Base-by-base conservation (phyloP, 441 rosid species). In the Gossypium lobatum region DNA sequence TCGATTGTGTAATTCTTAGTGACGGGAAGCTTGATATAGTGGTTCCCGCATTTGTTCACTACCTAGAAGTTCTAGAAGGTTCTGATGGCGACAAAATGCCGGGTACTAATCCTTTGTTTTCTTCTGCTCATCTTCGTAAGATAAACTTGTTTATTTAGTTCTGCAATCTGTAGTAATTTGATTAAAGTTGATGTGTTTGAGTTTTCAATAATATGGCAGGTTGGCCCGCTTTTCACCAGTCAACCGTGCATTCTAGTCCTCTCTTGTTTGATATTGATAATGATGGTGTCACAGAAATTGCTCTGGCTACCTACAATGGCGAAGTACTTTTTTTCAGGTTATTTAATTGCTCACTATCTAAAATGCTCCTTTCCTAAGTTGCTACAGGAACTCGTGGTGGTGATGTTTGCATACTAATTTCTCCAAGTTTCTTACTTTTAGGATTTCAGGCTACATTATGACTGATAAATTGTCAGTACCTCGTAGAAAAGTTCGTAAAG, bases 211-310 rank as follows among this genome's bases (percentile, higher is more conserved):
- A 14, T 42, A 18, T 71, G 58, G 76, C 80, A 96, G 99, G 99
- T 77, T 96, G 99, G 99, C 99, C 99, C 73, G 97, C 99, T 67
- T 96, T 88, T 80, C 99, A 96, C 79, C 98, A 91, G 83, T 96
- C 99, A 50, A 93, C 96, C 0, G 97, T 92, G 80, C 98, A 96
- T 85, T 80, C 98, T 2, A 96, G 97, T 82, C 99, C 99, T 76
- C 91, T 96, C 59, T 84, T 93, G 14, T 92, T 84, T 67, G 99
- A 96, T 80, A 92, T 96, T 73, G 99, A 96, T 82, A 92, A 91
- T 84, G 99, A 96, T 80, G 98, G 98, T 75, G 92, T 87, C 75
- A 89, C 93, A 81, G 99, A 96, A 84, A 93, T 96, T 77, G 90
- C 93, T 74, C 79, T 96, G 83, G 99, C 98, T 25, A 93, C 98